These are phyloP conservation scores for Penicillium nordicum DNA, from an alignment of 2,329 filamentous ascomycete genomes.

Conservation along the genomic window DNA sequence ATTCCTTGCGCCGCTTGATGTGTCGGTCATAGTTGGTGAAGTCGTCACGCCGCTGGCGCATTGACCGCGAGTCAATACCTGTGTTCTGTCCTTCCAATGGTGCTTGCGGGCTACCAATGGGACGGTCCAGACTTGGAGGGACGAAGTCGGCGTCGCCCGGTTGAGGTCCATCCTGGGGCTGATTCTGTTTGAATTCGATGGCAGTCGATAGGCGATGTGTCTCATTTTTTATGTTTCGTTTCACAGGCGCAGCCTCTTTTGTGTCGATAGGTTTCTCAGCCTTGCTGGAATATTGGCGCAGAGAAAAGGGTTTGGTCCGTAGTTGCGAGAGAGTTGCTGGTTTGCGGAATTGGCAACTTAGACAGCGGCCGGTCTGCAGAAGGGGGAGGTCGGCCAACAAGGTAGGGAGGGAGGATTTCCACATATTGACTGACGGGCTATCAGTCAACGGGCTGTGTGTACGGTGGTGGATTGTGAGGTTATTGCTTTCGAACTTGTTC, in stretches of 20 bases:
- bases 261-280: background rate
- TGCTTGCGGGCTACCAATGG: constrained; percentile 75
- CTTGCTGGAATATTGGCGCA: constrained; percentile 32
- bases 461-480: background rate
- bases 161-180: constrained; percentile 19
- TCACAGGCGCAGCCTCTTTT: background rate
- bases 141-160: constrained; percentile 45
- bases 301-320: constrained; percentile 17
- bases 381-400: constrained; percentile 24
- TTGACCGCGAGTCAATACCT: constrained; percentile 65
- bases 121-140: constrained; percentile 59
- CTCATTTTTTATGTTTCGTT: background rate
- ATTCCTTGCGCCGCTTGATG: constrained; percentile 66
- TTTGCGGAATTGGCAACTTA: constrained; percentile 37
- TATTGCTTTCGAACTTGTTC: background rate
- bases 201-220: constrained; percentile 9
- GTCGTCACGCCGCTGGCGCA: constrained; percentile 69
- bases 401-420: constrained; percentile 25
- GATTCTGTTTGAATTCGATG: constrained; percentile 31
- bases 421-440: constrained; percentile 24
- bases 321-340: constrained; percentile 16
- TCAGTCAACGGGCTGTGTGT: background rate
- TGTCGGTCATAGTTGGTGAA: constrained; percentile 85
- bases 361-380: constrained; percentile 30
- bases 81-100: constrained; percentile 78